Percentiles rank a stretch among this genome's conserved stretches.
Conservation (phyloP, 2,329 filamentous ascomycete genomes). For the Fusarium coicis region DNA sequence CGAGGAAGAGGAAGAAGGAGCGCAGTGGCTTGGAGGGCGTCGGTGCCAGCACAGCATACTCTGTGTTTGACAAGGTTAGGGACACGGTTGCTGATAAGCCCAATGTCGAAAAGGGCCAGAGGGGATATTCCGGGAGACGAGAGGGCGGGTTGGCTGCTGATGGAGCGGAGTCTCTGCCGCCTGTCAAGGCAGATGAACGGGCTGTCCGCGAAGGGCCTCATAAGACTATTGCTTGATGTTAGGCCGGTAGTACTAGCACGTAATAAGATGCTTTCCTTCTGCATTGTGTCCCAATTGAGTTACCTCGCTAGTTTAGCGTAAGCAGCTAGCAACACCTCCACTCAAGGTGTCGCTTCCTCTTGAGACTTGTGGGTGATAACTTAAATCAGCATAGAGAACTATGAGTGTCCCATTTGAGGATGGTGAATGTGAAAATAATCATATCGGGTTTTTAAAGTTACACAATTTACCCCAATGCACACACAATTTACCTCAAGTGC, state of each 20-base stretch:
- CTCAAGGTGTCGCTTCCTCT: not conserved
- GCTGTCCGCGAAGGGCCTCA: not conserved
- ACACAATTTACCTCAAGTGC: not conserved
- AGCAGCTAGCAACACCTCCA: too few species aligned
- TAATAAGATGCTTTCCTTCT: not conserved
- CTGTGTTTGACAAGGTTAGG: not conserved
- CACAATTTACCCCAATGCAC: not conserved
- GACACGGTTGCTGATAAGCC: conserved; percentile 3
- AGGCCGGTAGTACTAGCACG: rapidly evolving
- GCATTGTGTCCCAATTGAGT: not conserved
- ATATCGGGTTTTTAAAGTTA: not conserved
- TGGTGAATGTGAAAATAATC: not conserved
- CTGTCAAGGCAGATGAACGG: not conserved
- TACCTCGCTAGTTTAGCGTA: too few species aligned
- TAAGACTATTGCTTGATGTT: not conserved
- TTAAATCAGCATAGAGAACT: not conserved
- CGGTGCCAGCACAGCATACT: not conserved
- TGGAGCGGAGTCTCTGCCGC: not conserved
- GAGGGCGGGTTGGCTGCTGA: conserved; percentile 1
- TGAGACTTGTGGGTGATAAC: not conserved
- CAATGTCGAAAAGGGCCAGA: not conserved
- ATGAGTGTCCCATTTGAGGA: not conserved
- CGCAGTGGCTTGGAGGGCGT: not conserved
- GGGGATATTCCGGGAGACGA: not conserved
- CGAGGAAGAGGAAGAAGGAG: conserved; percentile 11